Evolutionary conservation across 2,329 filamentous ascomycete species (phyloP).

Genomic region (Claviceps sp.): DNA sequence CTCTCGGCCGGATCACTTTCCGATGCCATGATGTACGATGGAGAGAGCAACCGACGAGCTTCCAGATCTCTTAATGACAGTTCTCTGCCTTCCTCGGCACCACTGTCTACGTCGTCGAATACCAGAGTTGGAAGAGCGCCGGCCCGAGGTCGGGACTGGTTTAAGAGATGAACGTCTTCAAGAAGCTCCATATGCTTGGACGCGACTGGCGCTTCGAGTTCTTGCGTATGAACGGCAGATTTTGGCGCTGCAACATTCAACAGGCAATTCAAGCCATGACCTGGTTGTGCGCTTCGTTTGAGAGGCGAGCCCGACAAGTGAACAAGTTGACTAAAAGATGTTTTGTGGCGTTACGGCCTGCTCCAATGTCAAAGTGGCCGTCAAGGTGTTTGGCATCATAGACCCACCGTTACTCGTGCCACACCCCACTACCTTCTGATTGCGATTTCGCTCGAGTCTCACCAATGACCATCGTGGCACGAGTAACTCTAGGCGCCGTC

Average conservation of each 20-base stretch:
- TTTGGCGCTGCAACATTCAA: background rate
- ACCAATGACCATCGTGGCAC: no score
- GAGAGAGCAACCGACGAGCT: slow-evolving; percentile 5
- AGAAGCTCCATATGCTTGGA: slow-evolving; percentile 7
- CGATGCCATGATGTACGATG: slow-evolving; percentile 6
- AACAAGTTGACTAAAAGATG: background rate
- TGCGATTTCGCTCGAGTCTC: no score
- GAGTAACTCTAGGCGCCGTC: no score
- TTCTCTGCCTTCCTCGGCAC: background rate
- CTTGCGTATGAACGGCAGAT: background rate
- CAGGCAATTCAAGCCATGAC: background rate
- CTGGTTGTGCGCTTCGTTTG: background rate
- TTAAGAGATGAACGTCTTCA: background rate
- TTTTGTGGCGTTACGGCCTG: background rate
- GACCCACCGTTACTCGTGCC: no score
- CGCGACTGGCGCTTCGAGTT: background rate
- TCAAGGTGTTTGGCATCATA: no score
- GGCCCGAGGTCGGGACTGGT: background rate
- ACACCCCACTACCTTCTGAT: no score
- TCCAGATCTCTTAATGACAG: background rate
- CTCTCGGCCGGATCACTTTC: slow-evolving; percentile 1
- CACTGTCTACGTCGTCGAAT: slow-evolving; percentile 11
- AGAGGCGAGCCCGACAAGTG: background rate
- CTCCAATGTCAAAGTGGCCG: no score
- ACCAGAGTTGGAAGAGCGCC: slow-evolving; percentile 6